phyloP scores from a whole-genome alignment of 768 basidiomycete genomes.

The Crucibulum laeve region DNA sequence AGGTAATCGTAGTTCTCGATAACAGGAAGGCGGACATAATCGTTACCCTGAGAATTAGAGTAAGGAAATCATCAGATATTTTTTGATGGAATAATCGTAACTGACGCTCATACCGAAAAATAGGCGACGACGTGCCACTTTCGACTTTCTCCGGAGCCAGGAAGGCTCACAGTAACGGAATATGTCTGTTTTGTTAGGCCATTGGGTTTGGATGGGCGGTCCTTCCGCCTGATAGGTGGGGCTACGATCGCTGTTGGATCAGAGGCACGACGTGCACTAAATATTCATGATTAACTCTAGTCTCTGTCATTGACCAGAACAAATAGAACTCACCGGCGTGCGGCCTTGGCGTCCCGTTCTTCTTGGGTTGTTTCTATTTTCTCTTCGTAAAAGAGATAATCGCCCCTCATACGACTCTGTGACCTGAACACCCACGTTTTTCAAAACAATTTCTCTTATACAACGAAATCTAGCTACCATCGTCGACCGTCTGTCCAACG shows the following conservation, averaged over 20 bases:
- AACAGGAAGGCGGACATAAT: constrained; percentile 66
- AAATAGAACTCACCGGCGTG: constrained; percentile 51
- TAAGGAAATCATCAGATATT: not conserved
- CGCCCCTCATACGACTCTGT: constrained; percentile 80
- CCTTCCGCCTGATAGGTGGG: constrained; percentile 65
- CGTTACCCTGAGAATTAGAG: constrained; percentile 44
- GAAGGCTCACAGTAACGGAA: constrained; percentile 68
- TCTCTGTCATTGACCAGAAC: constrained; percentile 1
- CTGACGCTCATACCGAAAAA: constrained; percentile 53
- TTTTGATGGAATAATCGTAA: not conserved
- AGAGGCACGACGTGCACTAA: constrained; percentile 53
- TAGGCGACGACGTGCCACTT: constrained; percentile 88
- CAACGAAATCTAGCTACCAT: constrained; percentile 40
- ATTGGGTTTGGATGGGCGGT: constrained; percentile 72
- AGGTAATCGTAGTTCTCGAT: constrained; percentile 75
- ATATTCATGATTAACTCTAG: constrained; percentile 12
- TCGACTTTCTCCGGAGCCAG: constrained; percentile 48
- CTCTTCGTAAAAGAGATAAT: constrained; percentile 82
- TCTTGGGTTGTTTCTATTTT: constrained; percentile 79
- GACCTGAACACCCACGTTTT: constrained; percentile 44
- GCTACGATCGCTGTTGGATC: constrained; percentile 57
- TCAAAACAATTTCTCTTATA: constrained; percentile 1
- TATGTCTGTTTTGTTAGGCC: constrained; percentile 88
- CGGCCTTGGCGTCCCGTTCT: constrained; percentile 75
- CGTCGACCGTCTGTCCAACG: constrained; percentile 82